Evolutionary conservation across 2,329 filamentous ascomycete genomes (phyloP).

Genomic region (Monilinia fructigena): DNA sequence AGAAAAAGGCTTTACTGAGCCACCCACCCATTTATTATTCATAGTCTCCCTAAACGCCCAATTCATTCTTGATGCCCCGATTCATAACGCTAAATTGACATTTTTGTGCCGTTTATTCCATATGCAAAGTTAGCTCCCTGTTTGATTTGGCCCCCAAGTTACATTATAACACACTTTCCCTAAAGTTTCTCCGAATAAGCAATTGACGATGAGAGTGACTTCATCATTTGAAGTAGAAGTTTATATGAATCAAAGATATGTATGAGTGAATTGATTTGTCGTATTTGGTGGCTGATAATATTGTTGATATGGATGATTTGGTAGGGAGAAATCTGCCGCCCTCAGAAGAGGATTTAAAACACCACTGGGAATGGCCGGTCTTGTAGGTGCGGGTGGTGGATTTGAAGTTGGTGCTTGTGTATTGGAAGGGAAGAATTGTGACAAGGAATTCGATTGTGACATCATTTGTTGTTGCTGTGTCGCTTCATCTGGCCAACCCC

Average conservation of each 20-base stretch:
- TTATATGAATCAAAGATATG: conserved; percentile 29
- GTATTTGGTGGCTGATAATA: conserved; percentile 73
- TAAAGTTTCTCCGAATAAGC: neutral
- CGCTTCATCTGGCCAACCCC: conserved; percentile 63
- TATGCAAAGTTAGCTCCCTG: neutral
- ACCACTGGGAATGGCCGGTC: conserved; percentile 41
- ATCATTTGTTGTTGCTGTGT: conserved; percentile 33
- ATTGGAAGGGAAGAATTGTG: conserved; percentile 35
- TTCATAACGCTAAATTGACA: conserved; percentile 7
- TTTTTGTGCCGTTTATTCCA: neutral
- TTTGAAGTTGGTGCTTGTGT: conserved; percentile 28
- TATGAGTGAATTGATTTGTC: conserved; percentile 34
- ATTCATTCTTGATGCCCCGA: neutral
- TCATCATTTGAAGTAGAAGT: neutral
- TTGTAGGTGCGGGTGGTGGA: conserved; percentile 32
- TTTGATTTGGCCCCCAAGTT: neutral
- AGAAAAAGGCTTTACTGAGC: neutral
- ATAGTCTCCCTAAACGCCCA: conserved; percentile 1
- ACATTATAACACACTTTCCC: neutral
- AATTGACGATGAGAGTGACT: neutral
- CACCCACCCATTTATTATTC: neutral
- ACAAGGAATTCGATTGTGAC: conserved; percentile 32
- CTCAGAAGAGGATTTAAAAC: conserved; percentile 70
- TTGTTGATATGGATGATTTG: conserved; percentile 78
- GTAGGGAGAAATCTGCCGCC: conserved; percentile 71